phyloP scores from a whole-genome alignment of 2,329 filamentous ascomycete genomes.

The Knoxdaviesia proteae region DNA sequence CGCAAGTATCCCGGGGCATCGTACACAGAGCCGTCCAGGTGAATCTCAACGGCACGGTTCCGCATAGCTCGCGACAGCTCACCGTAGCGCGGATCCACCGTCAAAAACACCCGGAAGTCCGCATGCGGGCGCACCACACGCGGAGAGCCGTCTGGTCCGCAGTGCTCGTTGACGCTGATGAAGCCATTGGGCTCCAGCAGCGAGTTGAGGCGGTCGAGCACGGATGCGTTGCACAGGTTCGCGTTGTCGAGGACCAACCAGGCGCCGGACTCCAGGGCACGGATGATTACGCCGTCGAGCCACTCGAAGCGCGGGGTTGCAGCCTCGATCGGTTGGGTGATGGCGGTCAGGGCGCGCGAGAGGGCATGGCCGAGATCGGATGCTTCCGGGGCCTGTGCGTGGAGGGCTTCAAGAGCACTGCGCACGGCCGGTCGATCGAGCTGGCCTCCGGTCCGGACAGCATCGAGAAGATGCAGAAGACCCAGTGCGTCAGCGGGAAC shows the following conservation, averaged over 20 bases:
- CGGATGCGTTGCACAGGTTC: constrained; percentile 86
- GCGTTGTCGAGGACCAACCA: constrained; percentile 96
- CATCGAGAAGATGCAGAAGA: constrained; percentile 26
- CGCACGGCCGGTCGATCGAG: constrained; percentile 16
- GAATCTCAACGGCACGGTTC: constrained; percentile 83
- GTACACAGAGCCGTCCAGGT: constrained; percentile 31
- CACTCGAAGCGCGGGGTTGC: constrained; percentile 78
- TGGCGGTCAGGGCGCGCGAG: constrained; percentile 24
- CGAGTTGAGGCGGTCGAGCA: constrained; percentile 85
- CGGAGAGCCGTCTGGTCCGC: constrained; percentile 59
- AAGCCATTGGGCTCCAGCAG: constrained; percentile 77
- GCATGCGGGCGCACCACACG: constrained; percentile 63
- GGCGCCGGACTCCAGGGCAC: constrained; percentile 64
- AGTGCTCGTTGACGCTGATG: constrained; percentile 84
- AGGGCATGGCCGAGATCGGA: constrained; percentile 26
- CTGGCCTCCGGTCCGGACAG: not conserved
- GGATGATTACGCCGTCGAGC: constrained; percentile 82
- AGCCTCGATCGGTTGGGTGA: constrained; percentile 32
- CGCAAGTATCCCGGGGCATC: constrained; percentile 12
- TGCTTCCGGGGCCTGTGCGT: constrained; percentile 18
- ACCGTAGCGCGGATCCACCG: constrained; percentile 77
- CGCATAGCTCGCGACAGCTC: constrained; percentile 93
- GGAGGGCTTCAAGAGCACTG: constrained; percentile 17
- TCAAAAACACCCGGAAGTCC: constrained; percentile 81
- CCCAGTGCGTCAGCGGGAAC: constrained; percentile 25